Conservation (phyloP, 179 eudicot genomes). For the Beta macrorhiza region DNA sequence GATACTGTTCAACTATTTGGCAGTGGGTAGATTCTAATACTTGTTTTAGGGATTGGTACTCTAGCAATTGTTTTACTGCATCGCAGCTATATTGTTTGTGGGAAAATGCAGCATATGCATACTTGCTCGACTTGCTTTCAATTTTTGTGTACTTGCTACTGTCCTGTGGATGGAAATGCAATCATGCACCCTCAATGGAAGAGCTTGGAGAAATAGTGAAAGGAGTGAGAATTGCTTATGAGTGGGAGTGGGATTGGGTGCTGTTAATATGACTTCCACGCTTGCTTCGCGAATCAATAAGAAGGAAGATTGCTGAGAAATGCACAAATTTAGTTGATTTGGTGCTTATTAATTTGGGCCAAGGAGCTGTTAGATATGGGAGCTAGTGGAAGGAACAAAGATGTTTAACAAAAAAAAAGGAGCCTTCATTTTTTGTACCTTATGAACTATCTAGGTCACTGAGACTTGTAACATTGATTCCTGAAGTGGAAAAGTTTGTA, state of each 20-base stretch:
- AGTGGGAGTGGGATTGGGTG: not conserved
- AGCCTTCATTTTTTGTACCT: not conserved
- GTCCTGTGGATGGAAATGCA: too few species aligned
- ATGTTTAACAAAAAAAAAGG: not conserved
- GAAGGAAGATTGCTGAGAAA: not conserved
- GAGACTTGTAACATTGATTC: not conserved
- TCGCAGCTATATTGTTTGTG: not conserved
- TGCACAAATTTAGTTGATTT: not conserved
- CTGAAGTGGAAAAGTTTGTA: not conserved
- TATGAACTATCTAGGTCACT: not conserved
- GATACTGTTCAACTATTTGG: not conserved
- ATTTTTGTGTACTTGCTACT: not conserved
- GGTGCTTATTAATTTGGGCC: not conserved
- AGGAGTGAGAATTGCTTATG: not conserved
- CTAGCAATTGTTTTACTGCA: not conserved
- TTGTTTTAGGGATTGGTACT: not conserved
- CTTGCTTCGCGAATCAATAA: not conserved
- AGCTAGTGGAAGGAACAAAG: not conserved
- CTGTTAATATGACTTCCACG: not conserved
- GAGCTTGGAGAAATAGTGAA: not conserved
- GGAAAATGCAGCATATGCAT: not conserved
- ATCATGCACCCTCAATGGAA: not conserved
- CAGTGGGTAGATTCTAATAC: not conserved
- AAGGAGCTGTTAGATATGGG: not conserved
- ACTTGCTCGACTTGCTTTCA: not conserved